Evolutionary conservation across 257 asterid species (phyloP).

Genomic region (Vinca minor): DNA sequence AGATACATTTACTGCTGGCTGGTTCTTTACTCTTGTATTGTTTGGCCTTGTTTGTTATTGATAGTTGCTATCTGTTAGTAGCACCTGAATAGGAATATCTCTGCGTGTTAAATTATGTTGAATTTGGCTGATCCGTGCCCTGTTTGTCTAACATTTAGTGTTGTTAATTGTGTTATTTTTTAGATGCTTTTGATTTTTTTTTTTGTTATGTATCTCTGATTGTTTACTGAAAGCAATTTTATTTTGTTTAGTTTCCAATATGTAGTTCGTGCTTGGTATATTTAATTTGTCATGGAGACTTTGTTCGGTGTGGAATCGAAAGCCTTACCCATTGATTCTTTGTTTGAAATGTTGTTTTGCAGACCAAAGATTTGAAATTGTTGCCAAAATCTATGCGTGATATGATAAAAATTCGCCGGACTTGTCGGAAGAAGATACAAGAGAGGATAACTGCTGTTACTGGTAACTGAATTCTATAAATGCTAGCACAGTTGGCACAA

Average conservation of each 20-base stretch:
- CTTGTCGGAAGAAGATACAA: conserved; percentile 70
- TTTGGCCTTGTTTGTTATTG: too few relatives aligned
- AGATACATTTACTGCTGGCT: too few relatives aligned
- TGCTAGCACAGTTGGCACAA: too few relatives aligned
- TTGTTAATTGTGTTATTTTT: too few relatives aligned
- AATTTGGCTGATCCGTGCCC: too few relatives aligned
- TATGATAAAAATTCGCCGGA: conserved; percentile 51
- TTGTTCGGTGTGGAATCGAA: not conserved
- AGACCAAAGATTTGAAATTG: conserved; percentile 78
- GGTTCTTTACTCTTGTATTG: too few relatives aligned
- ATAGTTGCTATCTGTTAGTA: too few relatives aligned
- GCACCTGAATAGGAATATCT: too few relatives aligned
- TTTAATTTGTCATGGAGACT: not conserved
- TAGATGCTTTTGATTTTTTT: too few relatives aligned
- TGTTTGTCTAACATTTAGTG: too few relatives aligned
- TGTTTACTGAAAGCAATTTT: not conserved
- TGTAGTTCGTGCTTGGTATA: not conserved
- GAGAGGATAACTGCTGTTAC: conserved; percentile 68
- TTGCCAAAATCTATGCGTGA: conserved; percentile 48
- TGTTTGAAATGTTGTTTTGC: conserved; percentile 13
- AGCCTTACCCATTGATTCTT: not conserved
- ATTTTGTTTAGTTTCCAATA: not conserved
- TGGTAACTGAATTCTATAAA: conserved; percentile 29
- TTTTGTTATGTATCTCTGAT: not conserved
- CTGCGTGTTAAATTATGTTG: too few relatives aligned